phyloP scores from a whole-genome alignment of 2,329 filamentous ascomycete species.

The Ophiostoma sp. region DNA sequence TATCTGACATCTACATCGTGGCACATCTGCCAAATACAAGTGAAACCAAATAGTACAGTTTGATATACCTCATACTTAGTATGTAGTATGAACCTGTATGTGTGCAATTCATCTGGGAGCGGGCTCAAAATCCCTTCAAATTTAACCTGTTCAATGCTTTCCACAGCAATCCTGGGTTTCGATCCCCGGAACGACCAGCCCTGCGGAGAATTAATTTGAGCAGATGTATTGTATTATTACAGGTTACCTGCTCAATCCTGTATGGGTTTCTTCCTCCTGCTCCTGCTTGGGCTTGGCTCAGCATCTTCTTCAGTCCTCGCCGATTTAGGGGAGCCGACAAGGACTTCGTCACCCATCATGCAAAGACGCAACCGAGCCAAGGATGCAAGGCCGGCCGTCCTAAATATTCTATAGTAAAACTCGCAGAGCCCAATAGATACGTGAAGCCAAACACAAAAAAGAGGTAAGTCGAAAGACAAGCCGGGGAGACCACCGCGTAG shows the following conservation, averaged over 20 bases:
- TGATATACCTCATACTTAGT: not conserved
- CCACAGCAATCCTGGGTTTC: not conserved
- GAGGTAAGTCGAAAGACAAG: not conserved
- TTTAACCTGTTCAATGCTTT: not conserved
- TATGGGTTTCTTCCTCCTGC: not conserved
- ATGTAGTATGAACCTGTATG: not conserved
- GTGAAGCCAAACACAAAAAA: not conserved
- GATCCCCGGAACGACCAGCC: not conserved
- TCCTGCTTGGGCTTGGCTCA: not conserved
- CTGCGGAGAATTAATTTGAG: not conserved
- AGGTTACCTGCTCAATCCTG: not conserved
- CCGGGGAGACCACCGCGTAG: not conserved
- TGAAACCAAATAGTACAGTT: not conserved
- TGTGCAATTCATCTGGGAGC: not conserved
- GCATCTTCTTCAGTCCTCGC: not conserved
- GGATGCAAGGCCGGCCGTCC: not conserved
- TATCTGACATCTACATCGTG: not conserved
- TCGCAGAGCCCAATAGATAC: not conserved
- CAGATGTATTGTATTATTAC: not conserved
- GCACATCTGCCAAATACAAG: not conserved
- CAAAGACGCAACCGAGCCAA: conserved; percentile 2
- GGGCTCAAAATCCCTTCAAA: not conserved
- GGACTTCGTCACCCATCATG: conserved; percentile 3
- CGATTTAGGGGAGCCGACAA: not conserved
- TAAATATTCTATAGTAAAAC: not conserved